A percentile compares a stretch with the other conserved stretches of the same genome.
phyloP scores from a whole-genome alignment of 768 basidiomycete species.

The Lactifluus echinatus region DNA sequence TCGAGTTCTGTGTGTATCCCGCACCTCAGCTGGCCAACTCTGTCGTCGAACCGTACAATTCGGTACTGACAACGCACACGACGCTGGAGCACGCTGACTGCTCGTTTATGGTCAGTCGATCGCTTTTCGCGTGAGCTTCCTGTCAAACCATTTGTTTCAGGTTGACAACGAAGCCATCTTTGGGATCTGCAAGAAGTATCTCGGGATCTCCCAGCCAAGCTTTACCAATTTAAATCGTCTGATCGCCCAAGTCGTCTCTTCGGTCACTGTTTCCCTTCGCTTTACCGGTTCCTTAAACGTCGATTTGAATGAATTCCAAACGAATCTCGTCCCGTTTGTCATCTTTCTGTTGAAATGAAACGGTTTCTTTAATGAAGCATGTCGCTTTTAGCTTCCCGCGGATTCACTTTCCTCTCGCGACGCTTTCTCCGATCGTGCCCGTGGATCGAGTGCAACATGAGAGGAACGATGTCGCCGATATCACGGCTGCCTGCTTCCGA shows the following conservation, averaged over 20 bases:
- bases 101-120: constrained; percentile 19
- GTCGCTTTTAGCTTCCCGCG: constrained; percentile 39
- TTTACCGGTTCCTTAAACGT: constrained; percentile 61
- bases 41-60: constrained; percentile 98
- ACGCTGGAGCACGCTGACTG: constrained; percentile 96
- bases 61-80: constrained; percentile 94
- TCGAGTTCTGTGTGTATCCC: constrained; percentile 97
- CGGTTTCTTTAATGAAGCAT: neutral
- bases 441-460: constrained; percentile 56
- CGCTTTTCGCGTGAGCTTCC: constrained; percentile 89
- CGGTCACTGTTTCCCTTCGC: constrained; percentile 40
- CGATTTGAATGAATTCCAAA: constrained; percentile 31
- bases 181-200: constrained; percentile 51
- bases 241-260: constrained; percentile 54
- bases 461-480: constrained; percentile 48
- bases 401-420: constrained; percentile 61
- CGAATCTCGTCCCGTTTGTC: constrained; percentile 47
- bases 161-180: constrained; percentile 61
- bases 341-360: constrained; percentile 14
- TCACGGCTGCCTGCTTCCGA: constrained; percentile 7
- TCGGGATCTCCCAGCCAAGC: constrained; percentile 46
- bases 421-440: constrained; percentile 56
- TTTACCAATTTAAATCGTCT: constrained; percentile 60
- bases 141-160: constrained; percentile 13
- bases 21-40: constrained; percentile 90